Base-by-base conservation (phyloP, 305 asterid genomes). In the Coffea humblotiana region DNA sequence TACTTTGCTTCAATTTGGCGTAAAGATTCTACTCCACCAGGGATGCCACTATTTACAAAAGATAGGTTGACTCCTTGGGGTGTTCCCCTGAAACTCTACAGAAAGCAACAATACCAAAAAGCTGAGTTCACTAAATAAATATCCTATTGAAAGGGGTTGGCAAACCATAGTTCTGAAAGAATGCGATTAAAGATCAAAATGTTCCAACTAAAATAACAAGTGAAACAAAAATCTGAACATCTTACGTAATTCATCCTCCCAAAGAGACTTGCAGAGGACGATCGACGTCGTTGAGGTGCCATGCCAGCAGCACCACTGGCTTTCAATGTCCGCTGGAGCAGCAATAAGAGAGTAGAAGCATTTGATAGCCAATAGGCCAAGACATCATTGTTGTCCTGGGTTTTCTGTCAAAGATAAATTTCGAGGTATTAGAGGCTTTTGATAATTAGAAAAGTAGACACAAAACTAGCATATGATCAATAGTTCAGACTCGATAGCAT, bases 1-100 rank as follows among this genome's bases (percentile, higher is more conserved):
- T 91, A 90, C 82, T 94, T 94, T 78, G 98, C 98, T 93, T 94
- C 98, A 67, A 94, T 98, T 89, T 94, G 97, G 84, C 93, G 93
- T 83, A 92, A 86, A 79, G 91, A 86, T 77, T 94, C 98, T 21
- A 88, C 90, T 88, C 98, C 97, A 75, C 94, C 97, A 77, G 94
- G 82, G 79, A 82, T 71, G 74, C 90, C 61, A 47, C 80, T 91
- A 82, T 82, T 89, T 68, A 52, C 86, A 80, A 90, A 89, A 79
- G 98, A 87, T 76, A 94, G 87, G 86, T 93, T 92, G 60, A 88
- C 85, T 80, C 95, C 97, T 67, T 81, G 88, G 75, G 98, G 98
- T 65, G 88, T 72, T 83, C 97, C 98, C 60, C 97, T 95, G 87
- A 94, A 94, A 89, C 98, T 93, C 98, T 94, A 72, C 72, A 80